Conservation (phyloP, 2,329 filamentous ascomycete species). For the Venturia pyrina region DNA sequence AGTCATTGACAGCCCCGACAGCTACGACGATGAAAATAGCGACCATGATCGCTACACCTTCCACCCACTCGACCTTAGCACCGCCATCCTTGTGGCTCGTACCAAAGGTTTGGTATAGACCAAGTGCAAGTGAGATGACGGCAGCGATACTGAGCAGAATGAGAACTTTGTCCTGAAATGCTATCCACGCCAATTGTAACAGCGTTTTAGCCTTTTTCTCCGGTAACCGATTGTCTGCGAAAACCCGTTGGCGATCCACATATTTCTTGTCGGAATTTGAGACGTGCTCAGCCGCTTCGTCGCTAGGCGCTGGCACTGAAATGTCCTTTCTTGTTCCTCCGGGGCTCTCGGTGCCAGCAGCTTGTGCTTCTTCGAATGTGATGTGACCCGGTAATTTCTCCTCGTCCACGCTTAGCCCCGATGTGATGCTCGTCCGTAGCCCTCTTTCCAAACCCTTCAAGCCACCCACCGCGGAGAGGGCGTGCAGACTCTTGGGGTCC, state of each 20-base stretch:
- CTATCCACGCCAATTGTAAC: constrained; percentile 65
- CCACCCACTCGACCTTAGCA: constrained; percentile 66
- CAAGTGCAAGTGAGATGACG: constrained; percentile 62
- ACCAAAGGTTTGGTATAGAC: constrained; percentile 62
- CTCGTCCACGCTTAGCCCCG: constrained; percentile 64
- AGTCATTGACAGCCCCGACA: constrained; percentile 71
- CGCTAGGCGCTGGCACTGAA: neutral
- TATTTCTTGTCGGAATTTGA: neutral
- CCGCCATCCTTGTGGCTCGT: constrained; percentile 41
- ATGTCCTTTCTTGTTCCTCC: neutral
- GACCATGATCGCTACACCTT: constrained; percentile 69
- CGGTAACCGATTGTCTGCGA: constrained; percentile 59
- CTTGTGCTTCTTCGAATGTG: constrained; percentile 53
- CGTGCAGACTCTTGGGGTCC: constrained; percentile 67
- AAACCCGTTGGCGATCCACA: constrained; percentile 58
- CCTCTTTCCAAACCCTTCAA: constrained; percentile 64
- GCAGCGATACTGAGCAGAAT: constrained; percentile 63
- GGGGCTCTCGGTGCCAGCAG: constrained; percentile 6
- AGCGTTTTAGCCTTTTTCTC: constrained; percentile 61
- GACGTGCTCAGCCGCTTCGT: neutral
- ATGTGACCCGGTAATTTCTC: constrained; percentile 51
- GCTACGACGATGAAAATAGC: constrained; percentile 67
- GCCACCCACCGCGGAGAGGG: constrained; percentile 67
- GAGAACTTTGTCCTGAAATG: constrained; percentile 72
- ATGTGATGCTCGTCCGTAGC: constrained; percentile 51